Evolutionary conservation across 805 yeast genomes (phyloP), one percentile per base, ranked within the genome.

Genomic region (Wickerhamiella musiphila): DNA sequence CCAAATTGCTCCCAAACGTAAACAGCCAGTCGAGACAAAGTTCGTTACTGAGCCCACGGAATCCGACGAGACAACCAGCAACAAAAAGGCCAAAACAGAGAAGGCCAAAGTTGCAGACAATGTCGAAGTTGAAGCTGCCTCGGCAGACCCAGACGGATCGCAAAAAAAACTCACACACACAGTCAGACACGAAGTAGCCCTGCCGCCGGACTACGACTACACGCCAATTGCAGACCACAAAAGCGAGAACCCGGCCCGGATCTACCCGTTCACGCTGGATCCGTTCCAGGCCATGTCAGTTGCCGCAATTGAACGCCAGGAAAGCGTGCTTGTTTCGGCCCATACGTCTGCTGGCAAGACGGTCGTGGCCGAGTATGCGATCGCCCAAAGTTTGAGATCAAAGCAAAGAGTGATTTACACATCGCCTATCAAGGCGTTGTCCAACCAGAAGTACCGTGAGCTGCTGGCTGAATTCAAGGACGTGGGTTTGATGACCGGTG

Each of bases 401-500:
- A 83, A 83, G 48, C 94, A 84, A 55, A 69, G 95, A 53, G 95
- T 84, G 33, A 84, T 84, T 39, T 84, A 84, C 51, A 84, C 95
- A 0, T 83, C 94, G 4, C 95, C 95, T 4, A 84, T 84, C 52
- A 84, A 84, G 52, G 95, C 95, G 0, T 66, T 84, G 53, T 78
- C 93, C 46, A 84, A 84, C 53, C 96, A 84, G 57, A 84, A 84
- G 50, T 84, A 79, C 50, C 69, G 96, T 58, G 96, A 84, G 53
- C 62, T 90, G 43, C 62, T 75, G 35, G 93, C 93, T 2, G 93
- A 84, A 48, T 81, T 90, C 61, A 86, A 90, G 15, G 96, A 90
- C 53, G 96, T 90, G 19, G 99, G 99, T 31, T 66, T 90, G 38
- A 90, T 90, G 93, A 90, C 99, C 9, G 99, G 99, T 54, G 99